Conservation (phyloP, 176 grass and related monocot species). For the Zoysia pacifica region DNA sequence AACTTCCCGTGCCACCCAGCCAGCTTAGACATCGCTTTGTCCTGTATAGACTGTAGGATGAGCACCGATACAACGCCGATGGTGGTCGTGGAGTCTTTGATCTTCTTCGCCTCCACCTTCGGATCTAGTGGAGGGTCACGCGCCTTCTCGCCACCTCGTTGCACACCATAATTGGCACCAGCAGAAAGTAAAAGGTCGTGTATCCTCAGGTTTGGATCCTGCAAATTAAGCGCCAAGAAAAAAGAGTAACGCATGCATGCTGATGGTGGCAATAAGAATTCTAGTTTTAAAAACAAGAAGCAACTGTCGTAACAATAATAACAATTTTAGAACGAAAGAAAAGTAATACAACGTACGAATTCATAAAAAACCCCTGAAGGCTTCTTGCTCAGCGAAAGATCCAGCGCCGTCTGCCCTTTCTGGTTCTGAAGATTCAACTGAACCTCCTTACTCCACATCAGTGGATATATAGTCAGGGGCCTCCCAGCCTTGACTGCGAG, state of each 20-base stretch:
- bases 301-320: neutral
- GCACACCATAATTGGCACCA: slow-evolving; percentile 33
- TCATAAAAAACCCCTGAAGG: neutral
- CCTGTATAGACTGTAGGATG: no score
- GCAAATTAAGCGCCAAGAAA: neutral
- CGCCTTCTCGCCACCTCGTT: neutral
- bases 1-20: no score
- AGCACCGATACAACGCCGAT: slow-evolving; percentile 37
- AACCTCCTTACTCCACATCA: neutral
- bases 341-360: neutral
- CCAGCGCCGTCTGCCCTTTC: neutral
- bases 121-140: neutral
- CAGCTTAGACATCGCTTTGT: no score
- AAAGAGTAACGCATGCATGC: no score
- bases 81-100: slow-evolving; percentile 28
- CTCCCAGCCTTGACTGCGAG: slow-evolving; percentile 2
- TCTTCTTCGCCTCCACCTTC: neutral
- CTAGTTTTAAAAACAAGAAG: no score
- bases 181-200: neutral
- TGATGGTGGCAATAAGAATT: no score
- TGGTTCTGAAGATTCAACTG: slow-evolving; percentile 15
- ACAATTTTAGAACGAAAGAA: no score
- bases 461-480: neutral
- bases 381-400: neutral
- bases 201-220: neutral